Base-by-base conservation (phyloP, 305 asterid genomes). In the Fraxinus baroniana region DNA sequence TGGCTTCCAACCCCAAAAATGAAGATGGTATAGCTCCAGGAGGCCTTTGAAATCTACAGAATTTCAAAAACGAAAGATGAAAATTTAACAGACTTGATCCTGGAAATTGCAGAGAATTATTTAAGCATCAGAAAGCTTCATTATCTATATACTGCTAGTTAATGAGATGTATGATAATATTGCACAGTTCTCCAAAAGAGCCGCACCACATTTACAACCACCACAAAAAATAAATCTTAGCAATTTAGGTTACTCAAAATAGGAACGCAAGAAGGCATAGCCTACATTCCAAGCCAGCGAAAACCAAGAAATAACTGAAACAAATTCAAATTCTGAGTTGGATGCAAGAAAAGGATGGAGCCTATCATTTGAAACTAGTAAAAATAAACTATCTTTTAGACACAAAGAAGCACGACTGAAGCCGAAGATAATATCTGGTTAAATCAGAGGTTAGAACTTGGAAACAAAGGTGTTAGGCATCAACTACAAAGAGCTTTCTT, bases 21-120 rank as follows among this genome's bases (percentile, higher is more conserved):
- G 99, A 93, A 46, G 99, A 95, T 74, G 98, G 91, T 83, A 94
- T 91, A 77, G 91, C 92, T 78, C 99, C 99, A 52, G 91, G 79
- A 78, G 98, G 98, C 89, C 99, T 91, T 77, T 94, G 98, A 87
- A 95, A 95, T 84, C 98, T 92, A 90, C 74, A 81, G 55, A 73
- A 20, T 64, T 46, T 68, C 41, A 18, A 41, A 33, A 26, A 72
- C 3, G 77, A 35, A 35, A 72, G 76, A 72, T 6, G 12, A 15
- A 30, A 70, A 28, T 26, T 70, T 32, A 5, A 7, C 4, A 33
- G 46, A 72, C 22, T 7, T 5, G 6, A 15, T 33, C 76, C 76
- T 72, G 4, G 39, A 2, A 33, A 22, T 35, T n/a, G 24, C 24
- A 71, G 35, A 66, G 36, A 10, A 46, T 66, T 66, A 66, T 64